Evolutionary conservation across 768 basidiomycete genomes (phyloP).

Genomic region (Suillus fuscotomentosus): DNA sequence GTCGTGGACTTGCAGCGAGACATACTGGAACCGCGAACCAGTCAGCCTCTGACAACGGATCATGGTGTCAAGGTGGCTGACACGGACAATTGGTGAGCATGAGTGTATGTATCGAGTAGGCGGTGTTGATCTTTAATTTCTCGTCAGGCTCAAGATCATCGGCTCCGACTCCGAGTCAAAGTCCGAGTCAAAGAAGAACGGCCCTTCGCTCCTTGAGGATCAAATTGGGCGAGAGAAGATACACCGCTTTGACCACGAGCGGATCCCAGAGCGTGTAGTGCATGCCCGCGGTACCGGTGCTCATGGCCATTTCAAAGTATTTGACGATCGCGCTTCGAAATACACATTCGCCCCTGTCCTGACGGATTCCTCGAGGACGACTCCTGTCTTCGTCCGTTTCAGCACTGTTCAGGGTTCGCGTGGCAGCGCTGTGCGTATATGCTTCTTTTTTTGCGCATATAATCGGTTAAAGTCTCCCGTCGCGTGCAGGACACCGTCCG

Average conservation of each 20-base stretch:
- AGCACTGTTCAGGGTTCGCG: slow-evolving; percentile 80
- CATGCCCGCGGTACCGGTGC: slow-evolving; percentile 74
- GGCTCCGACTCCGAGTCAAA: not conserved
- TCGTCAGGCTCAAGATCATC: slow-evolving; percentile 50
- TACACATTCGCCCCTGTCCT: slow-evolving; percentile 70
- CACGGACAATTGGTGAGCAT: slow-evolving; percentile 61
- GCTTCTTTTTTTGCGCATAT: not conserved
- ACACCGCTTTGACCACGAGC: slow-evolving; percentile 81
- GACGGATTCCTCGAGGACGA: slow-evolving; percentile 69
- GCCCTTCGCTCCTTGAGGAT: slow-evolving; percentile 78
- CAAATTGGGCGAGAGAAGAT: slow-evolving; percentile 75
- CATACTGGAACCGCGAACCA: slow-evolving; percentile 18
- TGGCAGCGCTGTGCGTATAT: slow-evolving; percentile 69
- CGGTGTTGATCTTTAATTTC: slow-evolving; percentile 9
- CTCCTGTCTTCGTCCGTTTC: slow-evolving; percentile 81
- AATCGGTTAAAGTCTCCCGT: not conserved
- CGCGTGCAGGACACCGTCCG: slow-evolving; percentile 64
- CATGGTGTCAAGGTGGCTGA: slow-evolving; percentile 57
- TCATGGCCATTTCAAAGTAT: slow-evolving; percentile 81
- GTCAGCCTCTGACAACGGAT: slow-evolving; percentile 51
- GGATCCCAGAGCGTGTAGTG: slow-evolving; percentile 84
- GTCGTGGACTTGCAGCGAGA: slow-evolving; percentile 24
- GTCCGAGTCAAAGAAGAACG: slow-evolving; percentile 23
- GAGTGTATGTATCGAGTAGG: not conserved
- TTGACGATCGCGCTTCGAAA: slow-evolving; percentile 64